These are phyloP conservation scores for Calonectria pauciramosa DNA, from an alignment of 2,329 filamentous ascomycete species.

Conservation along the genomic window DNA sequence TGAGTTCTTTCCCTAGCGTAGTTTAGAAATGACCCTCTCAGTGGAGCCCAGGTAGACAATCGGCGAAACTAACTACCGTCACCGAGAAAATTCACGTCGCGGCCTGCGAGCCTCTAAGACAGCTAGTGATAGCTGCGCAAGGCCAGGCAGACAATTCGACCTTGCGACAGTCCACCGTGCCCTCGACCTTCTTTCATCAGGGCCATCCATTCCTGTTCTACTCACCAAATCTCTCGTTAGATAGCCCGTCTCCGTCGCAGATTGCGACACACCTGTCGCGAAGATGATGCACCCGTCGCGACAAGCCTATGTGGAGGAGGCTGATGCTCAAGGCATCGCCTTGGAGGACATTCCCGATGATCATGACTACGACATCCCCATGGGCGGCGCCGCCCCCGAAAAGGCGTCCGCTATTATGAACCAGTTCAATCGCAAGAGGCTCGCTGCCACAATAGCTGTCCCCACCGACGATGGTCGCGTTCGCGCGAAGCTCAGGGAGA, in stretches of 20 bases:
- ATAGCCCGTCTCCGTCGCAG: background rate
- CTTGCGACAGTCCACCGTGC: background rate
- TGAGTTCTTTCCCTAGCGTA: background rate
- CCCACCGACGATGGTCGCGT: slow-evolving; percentile 95
- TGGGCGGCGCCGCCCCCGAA: slow-evolving; percentile 75
- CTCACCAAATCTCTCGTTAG: background rate
- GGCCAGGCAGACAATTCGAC: slow-evolving; percentile 5
- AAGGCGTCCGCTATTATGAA: slow-evolving; percentile 87
- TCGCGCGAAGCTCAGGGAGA: slow-evolving; percentile 81
- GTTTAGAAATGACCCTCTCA: background rate
- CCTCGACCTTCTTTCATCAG: background rate
- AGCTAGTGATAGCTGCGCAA: slow-evolving; percentile 22
- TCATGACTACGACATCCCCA: slow-evolving; percentile 86
- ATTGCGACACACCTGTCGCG: slow-evolving; percentile 32
- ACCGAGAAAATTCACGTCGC: slow-evolving; percentile 40
- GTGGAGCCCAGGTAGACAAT: slow-evolving; percentile 18
- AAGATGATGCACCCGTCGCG: slow-evolving; percentile 87
- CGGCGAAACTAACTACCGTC: slow-evolving; percentile 48
- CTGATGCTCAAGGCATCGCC: slow-evolving; percentile 64
- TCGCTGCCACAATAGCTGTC: slow-evolving; percentile 89
- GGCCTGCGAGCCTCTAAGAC: background rate
- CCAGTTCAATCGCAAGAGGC: slow-evolving; percentile 92
- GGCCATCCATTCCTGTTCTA: background rate
- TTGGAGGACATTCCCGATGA: slow-evolving; percentile 72
- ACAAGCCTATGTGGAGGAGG: slow-evolving; percentile 95